These are phyloP conservation scores for Mortierella sp. DNA, from an alignment of 371 early-diverging fungal species.

Conservation along the genomic window DNA sequence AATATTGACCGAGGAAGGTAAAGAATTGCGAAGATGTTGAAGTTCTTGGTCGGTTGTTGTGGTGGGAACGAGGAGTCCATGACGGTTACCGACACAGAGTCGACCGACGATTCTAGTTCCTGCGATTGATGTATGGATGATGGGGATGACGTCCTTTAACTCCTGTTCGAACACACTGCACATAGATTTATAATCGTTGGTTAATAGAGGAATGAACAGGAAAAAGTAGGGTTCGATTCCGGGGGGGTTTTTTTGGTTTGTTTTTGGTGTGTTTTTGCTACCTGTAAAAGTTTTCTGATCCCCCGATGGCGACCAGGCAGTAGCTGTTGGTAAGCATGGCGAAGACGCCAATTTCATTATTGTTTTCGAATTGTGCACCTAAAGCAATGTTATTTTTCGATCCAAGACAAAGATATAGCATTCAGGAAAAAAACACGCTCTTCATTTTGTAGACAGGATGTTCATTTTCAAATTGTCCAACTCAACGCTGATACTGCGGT, in stretches of 20 bases:
- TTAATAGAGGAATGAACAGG: not conserved
- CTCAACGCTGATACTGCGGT: too few species aligned
- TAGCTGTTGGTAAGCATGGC: constrained; percentile 99
- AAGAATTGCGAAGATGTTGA: constrained; percentile 97
- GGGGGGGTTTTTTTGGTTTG: too few species aligned
- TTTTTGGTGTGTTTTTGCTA: too few species aligned
- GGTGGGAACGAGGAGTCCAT: constrained; percentile 97
- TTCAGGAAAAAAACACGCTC: not conserved
- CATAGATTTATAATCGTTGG: constrained; percentile 2
- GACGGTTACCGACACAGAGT: constrained; percentile 95
- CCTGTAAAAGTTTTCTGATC: constrained; percentile 98
- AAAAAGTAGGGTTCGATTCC: constrained; percentile 8
- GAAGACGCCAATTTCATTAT: constrained; percentile 99
- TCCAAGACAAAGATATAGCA: not conserved
- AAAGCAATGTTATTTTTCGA: not conserved
- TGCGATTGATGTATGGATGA: constrained; percentile 98
- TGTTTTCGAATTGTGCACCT: constrained; percentile 99
- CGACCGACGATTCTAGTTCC: constrained; percentile 99
- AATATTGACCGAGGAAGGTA: constrained; percentile 96
- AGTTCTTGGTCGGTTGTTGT: constrained; percentile 99
- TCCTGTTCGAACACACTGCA: constrained; percentile 94
- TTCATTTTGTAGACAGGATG: too few species aligned
- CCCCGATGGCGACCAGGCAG: constrained; percentile 98
- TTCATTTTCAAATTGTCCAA: too few species aligned
- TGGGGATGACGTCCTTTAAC: constrained; percentile 96